These are phyloP conservation scores for Herpotrichia juniperi DNA, from an alignment of 2,329 filamentous ascomycete species.

Conservation along the genomic window DNA sequence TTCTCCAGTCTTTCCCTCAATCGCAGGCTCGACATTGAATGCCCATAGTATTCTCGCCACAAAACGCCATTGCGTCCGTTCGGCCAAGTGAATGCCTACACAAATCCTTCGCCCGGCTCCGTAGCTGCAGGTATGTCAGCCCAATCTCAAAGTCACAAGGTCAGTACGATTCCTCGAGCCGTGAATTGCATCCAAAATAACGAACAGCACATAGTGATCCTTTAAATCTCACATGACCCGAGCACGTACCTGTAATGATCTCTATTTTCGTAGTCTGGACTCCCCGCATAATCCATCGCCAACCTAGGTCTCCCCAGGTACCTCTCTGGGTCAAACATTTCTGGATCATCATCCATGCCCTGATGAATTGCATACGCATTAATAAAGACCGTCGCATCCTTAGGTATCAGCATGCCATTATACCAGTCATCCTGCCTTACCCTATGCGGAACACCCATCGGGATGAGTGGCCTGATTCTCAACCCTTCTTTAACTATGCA, in stretches of 20 bases:
- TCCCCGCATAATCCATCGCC: slow-evolving; percentile 40
- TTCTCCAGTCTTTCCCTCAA: slow-evolving; percentile 46
- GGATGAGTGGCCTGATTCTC: slow-evolving; percentile 18
- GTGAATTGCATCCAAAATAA: too few species aligned
- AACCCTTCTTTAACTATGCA: slow-evolving; percentile 26
- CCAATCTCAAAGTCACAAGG: too few species aligned
- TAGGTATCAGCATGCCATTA: slow-evolving; percentile 25
- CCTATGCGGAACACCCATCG: slow-evolving; percentile 12
- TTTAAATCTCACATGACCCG: too few species aligned
- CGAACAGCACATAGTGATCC: too few species aligned
- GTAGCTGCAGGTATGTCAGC: too few species aligned
- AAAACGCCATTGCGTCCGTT: slow-evolving; percentile 63
- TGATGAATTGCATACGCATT: slow-evolving; percentile 19
- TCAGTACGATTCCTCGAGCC: too few species aligned
- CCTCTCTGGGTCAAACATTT: slow-evolving; percentile 39
- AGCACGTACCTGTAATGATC: slow-evolving; percentile 33
- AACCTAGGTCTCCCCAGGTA: slow-evolving; percentile 29
- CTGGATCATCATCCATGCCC: slow-evolving; percentile 20
- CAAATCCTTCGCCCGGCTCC: slow-evolving; percentile 52
- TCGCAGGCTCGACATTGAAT: slow-evolving; percentile 53
- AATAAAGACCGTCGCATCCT: slow-evolving; percentile 27
- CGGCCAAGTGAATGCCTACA: slow-evolving; percentile 61
- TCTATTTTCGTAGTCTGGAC: slow-evolving; percentile 33
- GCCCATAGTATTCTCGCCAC: slow-evolving; percentile 61
- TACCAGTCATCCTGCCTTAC: slow-evolving; percentile 19